A percentile compares a stretch with the other conserved stretches of the same genome.
phyloP scores from a whole-genome alignment of 2,329 filamentous ascomycete genomes.

The Ceratocystis papillata region DNA sequence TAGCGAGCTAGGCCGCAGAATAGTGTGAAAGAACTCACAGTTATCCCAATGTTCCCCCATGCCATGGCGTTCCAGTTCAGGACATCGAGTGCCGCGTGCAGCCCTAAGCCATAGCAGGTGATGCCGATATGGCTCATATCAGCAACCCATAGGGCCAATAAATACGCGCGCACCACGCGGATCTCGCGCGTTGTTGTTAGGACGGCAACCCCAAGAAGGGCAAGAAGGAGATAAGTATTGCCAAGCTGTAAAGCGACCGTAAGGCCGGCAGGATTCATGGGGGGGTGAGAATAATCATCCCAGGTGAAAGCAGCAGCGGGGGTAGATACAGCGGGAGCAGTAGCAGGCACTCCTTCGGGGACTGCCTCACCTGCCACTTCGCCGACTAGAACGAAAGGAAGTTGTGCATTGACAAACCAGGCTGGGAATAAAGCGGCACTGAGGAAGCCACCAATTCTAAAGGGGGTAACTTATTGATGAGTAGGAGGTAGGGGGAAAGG shows the following conservation, averaged over 20 bases:
- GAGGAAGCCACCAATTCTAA: slow-evolving; percentile 49
- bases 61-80: slow-evolving; percentile 55
- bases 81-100: slow-evolving; percentile 43
- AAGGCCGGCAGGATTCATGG: slow-evolving; percentile 33
- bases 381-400: slow-evolving; percentile 31
- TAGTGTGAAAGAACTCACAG: slow-evolving; percentile 37
- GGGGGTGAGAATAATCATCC: slow-evolving; percentile 27
- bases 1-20: neutral
- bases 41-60: slow-evolving; percentile 62
- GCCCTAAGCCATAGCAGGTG: slow-evolving; percentile 48
- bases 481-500: neutral
- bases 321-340: slow-evolving; percentile 27
- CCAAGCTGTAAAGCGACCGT: slow-evolving; percentile 57
- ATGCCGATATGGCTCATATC: slow-evolving; percentile 58
- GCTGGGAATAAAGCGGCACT: slow-evolving; percentile 45
- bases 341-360: too few relatives aligned
- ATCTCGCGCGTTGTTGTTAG: slow-evolving; percentile 36
- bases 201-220: slow-evolving; percentile 48
- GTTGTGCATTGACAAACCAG: slow-evolving; percentile 55
- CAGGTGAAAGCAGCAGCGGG: slow-evolving; percentile 27
- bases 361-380: too few relatives aligned
- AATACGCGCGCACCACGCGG: slow-evolving; percentile 55
- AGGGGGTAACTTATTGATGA: too few relatives aligned
- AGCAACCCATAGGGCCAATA: slow-evolving; percentile 53
- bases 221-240: slow-evolving; percentile 57